Percentiles rank a stretch among this genome's conserved stretches.
Evolutionary conservation across 2,329 filamentous ascomycete species (phyloP).

Genomic region (Paramyrothecium roridum): DNA sequence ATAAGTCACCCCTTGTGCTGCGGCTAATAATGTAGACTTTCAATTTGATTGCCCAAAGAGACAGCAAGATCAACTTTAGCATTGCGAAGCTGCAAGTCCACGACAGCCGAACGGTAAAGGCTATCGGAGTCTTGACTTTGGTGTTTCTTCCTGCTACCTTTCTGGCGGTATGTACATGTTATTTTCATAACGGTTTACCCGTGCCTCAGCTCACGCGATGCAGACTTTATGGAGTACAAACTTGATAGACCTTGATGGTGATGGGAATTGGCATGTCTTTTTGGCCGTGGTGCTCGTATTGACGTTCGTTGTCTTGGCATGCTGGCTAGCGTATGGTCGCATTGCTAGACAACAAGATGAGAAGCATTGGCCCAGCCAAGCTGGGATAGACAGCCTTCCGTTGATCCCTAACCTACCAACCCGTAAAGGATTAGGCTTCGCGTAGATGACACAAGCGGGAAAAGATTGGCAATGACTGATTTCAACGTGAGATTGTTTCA

Average conservation of each 20-base stretch:
- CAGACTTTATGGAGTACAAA: constrained; percentile 1
- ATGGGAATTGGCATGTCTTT: background rate
- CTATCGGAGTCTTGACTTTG: constrained; percentile 2
- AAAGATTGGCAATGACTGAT: too few species aligned
- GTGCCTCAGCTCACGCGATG: background rate
- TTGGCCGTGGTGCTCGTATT: background rate
- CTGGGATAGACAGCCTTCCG: background rate
- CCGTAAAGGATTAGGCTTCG: too few species aligned
- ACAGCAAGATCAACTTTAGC: constrained; percentile 6
- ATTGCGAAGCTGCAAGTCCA: constrained; percentile 2
- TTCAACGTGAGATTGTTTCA: too few species aligned
- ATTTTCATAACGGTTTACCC: constrained; percentile 1
- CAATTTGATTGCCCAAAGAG: constrained; percentile 6
- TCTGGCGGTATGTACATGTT: background rate
- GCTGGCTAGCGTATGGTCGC: background rate
- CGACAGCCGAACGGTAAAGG: constrained; percentile 4
- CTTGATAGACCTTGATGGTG: background rate
- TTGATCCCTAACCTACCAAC: too few species aligned
- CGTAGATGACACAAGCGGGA: too few species aligned
- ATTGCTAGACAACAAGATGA: background rate
- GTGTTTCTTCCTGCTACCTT: constrained; percentile 5
- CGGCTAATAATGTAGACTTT: constrained; percentile 1
- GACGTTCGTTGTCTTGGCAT: background rate
- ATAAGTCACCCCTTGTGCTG: background rate
- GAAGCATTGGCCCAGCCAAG: background rate